phyloP scores from a whole-genome alignment of 148 eudicot genomes.

The Vaccinium macrocarpon region DNA sequence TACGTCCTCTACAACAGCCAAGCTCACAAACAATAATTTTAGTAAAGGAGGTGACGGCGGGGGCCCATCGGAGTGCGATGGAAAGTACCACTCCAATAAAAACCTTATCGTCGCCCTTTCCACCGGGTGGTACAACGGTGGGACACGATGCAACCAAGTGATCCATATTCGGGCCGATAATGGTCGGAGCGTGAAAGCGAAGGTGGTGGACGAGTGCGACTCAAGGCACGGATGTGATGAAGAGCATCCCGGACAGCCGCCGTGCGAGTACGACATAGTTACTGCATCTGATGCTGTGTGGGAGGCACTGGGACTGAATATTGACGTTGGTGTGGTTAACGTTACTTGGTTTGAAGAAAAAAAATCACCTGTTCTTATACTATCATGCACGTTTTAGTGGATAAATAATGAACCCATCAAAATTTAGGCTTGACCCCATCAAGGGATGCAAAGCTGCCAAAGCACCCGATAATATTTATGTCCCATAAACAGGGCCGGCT shows the following conservation, averaged over 20 bases:
- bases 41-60: background rate
- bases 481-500: no score
- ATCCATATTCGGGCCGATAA: background rate
- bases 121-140: background rate
- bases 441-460: no score
- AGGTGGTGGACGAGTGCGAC: conserved; percentile 10
- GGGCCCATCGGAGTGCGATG: background rate
- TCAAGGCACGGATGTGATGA: background rate
- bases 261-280: background rate
- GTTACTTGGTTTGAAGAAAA: background rate
- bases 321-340: background rate
- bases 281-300: conserved; percentile 8
- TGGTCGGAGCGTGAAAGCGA: background rate
- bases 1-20: background rate
- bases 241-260: background rate
- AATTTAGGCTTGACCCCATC: no score
- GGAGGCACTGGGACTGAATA: background rate
- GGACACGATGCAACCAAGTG: background rate
- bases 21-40: background rate
- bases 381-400: no score
- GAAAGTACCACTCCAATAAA: background rate
- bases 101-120: background rate
- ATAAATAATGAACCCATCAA: no score
- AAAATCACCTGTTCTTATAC: no score
- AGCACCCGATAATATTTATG: no score